Evolutionary conservation across 2,329 filamentous ascomycete genomes (phyloP).

Genomic region (Simplicillium sp.): DNA sequence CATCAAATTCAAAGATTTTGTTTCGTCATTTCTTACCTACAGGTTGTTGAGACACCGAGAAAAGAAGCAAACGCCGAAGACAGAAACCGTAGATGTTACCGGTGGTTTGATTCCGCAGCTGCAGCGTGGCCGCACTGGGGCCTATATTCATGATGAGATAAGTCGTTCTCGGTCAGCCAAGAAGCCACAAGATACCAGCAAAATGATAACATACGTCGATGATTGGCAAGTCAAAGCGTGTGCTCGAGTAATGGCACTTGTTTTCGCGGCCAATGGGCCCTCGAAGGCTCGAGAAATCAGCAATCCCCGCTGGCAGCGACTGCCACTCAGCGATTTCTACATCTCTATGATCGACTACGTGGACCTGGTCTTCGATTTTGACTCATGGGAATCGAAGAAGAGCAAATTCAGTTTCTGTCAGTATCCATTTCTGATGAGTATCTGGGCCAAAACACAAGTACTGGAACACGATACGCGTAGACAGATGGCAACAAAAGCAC

Average conservation of each 20-base stretch:
- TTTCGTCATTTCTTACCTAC: conserved; percentile 72
- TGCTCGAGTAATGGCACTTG: conserved; percentile 66
- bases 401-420: conserved; percentile 82
- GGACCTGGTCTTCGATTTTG: conserved; percentile 80
- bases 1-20: conserved; percentile 63
- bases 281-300: conserved; percentile 21
- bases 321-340: conserved; percentile 81
- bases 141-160: conserved; percentile 70
- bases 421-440: conserved; percentile 84
- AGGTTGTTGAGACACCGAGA: conserved; percentile 63
- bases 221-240: conserved; percentile 87
- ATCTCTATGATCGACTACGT: conserved; percentile 76
- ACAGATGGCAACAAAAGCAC: conserved; percentile 81
- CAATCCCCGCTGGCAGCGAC: conserved; percentile 47
- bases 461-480: conserved; percentile 79
- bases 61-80: conserved; percentile 48
- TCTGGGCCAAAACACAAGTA: conserved; percentile 86
- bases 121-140: conserved; percentile 54
- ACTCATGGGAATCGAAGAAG: conserved; percentile 70
- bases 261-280: conserved; percentile 73
- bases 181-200: conserved; percentile 44
- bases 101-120: conserved; percentile 66
- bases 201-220: conserved; percentile 58
- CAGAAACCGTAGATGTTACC: conserved; percentile 51
- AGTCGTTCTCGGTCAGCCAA: conserved; percentile 41